Conservation (phyloP, 129 eudicot genomes). For the Saposhnikovia divaricata region DNA sequence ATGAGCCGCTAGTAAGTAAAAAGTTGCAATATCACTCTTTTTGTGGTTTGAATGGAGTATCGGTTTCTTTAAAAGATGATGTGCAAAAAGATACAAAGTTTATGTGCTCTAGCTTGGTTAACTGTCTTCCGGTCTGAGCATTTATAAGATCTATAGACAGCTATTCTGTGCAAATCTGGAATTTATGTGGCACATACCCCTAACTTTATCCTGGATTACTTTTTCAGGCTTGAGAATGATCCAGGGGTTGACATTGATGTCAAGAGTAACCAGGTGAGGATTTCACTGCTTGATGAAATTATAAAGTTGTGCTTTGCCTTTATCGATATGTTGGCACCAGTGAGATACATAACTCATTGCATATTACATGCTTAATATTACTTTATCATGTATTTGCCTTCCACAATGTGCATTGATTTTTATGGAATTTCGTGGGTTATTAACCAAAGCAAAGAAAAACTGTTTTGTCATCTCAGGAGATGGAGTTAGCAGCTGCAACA, state of each 20-base stretch:
- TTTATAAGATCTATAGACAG: not conserved
- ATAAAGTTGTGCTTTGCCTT: not conserved
- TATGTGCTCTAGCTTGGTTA: not conserved
- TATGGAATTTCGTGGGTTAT: not conserved
- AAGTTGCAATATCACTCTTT: not conserved
- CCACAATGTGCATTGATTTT: not conserved
- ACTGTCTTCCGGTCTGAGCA: not conserved
- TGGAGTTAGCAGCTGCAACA: conserved; percentile 71
- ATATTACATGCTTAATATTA: not conserved
- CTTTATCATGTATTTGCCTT: not conserved
- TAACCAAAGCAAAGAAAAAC: not conserved
- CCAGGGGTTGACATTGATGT: conserved; percentile 48
- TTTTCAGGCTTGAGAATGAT: conserved; percentile 44
- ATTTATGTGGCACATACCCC: not conserved
- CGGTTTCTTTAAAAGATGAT: not conserved
- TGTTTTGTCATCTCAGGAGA: conserved; percentile 45
- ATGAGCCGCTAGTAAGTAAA: not conserved
- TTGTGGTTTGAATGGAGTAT: not conserved
- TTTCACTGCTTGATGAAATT: not conserved
- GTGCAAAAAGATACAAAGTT: not conserved
- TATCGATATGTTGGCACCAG: not conserved
- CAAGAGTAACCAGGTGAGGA: conserved; percentile 59
- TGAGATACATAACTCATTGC: not conserved
- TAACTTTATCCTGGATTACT: conserved; percentile 15
- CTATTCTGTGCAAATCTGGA: not conserved